Conservation (phyloP, 1,284 basidiomycete species). For the Acaromyces ingoldii region DNA sequence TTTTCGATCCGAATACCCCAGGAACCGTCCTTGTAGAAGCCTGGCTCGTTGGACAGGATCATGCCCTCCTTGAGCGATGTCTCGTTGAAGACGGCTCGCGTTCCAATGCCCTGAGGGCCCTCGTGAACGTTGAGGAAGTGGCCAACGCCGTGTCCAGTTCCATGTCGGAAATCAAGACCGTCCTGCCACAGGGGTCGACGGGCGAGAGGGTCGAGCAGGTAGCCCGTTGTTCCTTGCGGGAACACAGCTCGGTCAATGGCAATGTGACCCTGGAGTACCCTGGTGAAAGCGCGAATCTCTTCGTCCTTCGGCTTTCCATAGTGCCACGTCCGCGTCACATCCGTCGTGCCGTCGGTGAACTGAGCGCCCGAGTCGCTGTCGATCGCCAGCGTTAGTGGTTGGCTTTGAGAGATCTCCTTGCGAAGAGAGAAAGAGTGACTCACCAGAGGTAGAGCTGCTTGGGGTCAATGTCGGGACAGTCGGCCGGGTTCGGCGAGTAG, state of each 20-base stretch:
- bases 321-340: slow-evolving; percentile 79
- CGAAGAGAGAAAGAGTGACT: neutral
- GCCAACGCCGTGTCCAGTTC: slow-evolving; percentile 46
- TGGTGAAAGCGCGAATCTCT: slow-evolving; percentile 82
- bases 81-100: slow-evolving; percentile 45
- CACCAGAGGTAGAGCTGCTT: slow-evolving; percentile 69
- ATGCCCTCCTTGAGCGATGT: slow-evolving; percentile 47
- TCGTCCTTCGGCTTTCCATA: slow-evolving; percentile 68
- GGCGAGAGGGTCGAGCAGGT: slow-evolving; percentile 74
- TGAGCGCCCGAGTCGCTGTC: slow-evolving; percentile 75
- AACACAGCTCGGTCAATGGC: slow-evolving; percentile 80
- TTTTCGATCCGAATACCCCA: slow-evolving; percentile 94
- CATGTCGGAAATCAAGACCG: slow-evolving; percentile 62
- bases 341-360: slow-evolving; percentile 89
- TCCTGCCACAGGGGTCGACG: slow-evolving; percentile 82
- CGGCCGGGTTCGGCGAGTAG: slow-evolving; percentile 72
- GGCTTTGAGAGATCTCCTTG: too few species aligned
- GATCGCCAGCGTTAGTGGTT: too few species aligned
- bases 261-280: slow-evolving; percentile 93
- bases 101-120: slow-evolving; percentile 49
- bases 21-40: slow-evolving; percentile 88
- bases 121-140: slow-evolving; percentile 49
- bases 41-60: slow-evolving; percentile 62
- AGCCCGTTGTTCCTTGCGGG: slow-evolving; percentile 78
- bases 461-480: slow-evolving; percentile 64